Evolutionary conservation across 768 basidiomycete genomes (phyloP), one percentile per base, ranked within the genome.

Genomic region (Agaricus subrufescens): DNA sequence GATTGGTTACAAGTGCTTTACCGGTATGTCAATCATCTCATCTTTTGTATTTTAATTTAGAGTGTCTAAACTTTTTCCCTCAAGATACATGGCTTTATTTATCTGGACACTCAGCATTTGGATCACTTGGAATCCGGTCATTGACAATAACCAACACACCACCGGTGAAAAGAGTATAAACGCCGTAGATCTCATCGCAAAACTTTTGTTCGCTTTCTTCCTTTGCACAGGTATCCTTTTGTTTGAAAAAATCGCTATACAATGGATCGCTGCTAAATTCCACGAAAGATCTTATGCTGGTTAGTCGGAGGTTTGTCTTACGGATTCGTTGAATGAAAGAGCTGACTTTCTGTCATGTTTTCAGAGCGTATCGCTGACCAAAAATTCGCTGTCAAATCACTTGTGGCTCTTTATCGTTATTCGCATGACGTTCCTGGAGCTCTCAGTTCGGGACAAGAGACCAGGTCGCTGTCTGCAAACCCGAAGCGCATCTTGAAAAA

Each of bases 191-290:
- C 73, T 86, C 19, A 73, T 88, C 39, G 79, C 75, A 3, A 86
- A 85, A 65, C 70, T 93, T 27, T 74, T 91, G 6, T 93, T 94
- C 64, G 89, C 84, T 7, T 66, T 88, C 48, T 80, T 85, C 65
- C 64, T 94, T 47, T 89, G 85, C 64, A 69, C 86, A 0, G 78
- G 79, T 27, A 75, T 93, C 26, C 78, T 94, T 5, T 76, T 89
- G 10, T 85, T 80, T 53, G 92, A 94, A 69, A 97, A 97, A 65
- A 82, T 94, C 58, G 69, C 87, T 12, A 89, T 97, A 47, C 94
- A 95, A 67, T 84, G 85, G 76, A 93, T 96, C 62, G 87, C 87
- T 46, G 78, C 75, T 45, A 89, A 90, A 65, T 93, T 91, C 68
- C 90, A 93, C 65, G 87, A 90, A 65, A 73, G 84, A 48, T 86